Conservation (phyloP, 495 filamentous ascomycete species). For the Hypomontagnella monticulosa region DNA sequence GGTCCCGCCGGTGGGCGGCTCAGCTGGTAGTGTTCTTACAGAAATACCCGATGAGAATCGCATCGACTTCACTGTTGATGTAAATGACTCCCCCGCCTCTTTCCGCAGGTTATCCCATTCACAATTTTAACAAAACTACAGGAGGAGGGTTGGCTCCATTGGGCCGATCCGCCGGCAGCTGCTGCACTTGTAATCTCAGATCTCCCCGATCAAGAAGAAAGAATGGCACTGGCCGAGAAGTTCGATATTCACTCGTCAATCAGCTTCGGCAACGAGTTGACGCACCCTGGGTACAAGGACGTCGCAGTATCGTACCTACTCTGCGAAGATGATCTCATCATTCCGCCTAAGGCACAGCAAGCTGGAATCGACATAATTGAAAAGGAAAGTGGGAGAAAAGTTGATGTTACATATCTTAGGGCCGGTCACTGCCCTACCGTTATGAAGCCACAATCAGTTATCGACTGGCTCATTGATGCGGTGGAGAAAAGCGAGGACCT, state of each 20-base stretch:
- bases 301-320: constrained; percentile 60
- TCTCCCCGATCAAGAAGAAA: constrained; percentile 19
- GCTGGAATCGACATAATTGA: constrained; percentile 46
- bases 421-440: constrained; percentile 44
- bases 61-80: constrained; percentile 26
- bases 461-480: constrained; percentile 34
- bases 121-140: neutral
- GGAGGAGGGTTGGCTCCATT: constrained; percentile 42
- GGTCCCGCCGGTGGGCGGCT: constrained; percentile 31
- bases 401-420: constrained; percentile 45
- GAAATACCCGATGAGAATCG: constrained; percentile 6
- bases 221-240: constrained; percentile 1
- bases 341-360: constrained; percentile 50
- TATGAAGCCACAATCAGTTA: constrained; percentile 21
- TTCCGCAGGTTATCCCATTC: neutral
- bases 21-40: constrained; percentile 8
- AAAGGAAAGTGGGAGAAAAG: constrained; percentile 44
- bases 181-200: constrained; percentile 38
- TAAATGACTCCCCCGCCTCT: constrained; percentile 29
- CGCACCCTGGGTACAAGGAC: constrained; percentile 57
- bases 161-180: constrained; percentile 2
- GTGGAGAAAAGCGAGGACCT: constrained; percentile 12
- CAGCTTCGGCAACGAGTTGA: constrained; percentile 46
- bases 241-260: constrained; percentile 41
- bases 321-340: constrained; percentile 56